phyloP scores from a whole-genome alignment of 768 basidiomycete genomes.

The Serendipita vermifera region DNA sequence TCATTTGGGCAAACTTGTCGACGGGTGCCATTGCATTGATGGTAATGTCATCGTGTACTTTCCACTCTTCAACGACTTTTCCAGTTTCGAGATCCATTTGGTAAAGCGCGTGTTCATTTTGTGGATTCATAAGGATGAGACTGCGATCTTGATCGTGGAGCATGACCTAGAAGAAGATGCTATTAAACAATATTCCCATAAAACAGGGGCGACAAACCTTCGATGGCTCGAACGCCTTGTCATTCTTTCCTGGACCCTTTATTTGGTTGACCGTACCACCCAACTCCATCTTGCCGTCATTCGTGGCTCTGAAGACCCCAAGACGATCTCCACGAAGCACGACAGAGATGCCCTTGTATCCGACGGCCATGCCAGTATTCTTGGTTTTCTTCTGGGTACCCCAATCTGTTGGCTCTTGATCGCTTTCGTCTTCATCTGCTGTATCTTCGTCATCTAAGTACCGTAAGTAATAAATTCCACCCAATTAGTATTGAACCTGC shows the following conservation, averaged over 20 bases:
- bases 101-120: constrained; percentile 68
- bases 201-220: constrained; percentile 39
- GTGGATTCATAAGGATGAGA: constrained; percentile 84
- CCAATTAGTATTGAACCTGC: constrained; percentile 19
- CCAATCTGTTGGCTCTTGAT: constrained; percentile 23
- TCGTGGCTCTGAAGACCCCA: constrained; percentile 72
- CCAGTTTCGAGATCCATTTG: constrained; percentile 88
- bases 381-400: constrained; percentile 35
- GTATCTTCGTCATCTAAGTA: not conserved
- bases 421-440: constrained; percentile 24
- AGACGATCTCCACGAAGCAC: constrained; percentile 87
- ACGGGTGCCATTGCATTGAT: constrained; percentile 87
- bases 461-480: not conserved
- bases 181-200: constrained; percentile 8
- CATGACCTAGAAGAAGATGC: constrained; percentile 55
- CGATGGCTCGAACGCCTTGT: constrained; percentile 71
- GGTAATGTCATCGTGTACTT: constrained; percentile 77
- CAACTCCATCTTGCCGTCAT: constrained; percentile 63
- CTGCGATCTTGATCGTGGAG: constrained; percentile 91
- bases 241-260: constrained; percentile 46
- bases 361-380: constrained; percentile 85
- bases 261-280: constrained; percentile 78
- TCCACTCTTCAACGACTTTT: constrained; percentile 98
- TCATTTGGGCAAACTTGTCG: constrained; percentile 89
- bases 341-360: constrained; percentile 73